A percentile compares a stretch with the other conserved stretches of the same genome.
phyloP scores from a whole-genome alignment of 306 rosid genomes.

The Abrus precatorius region DNA sequence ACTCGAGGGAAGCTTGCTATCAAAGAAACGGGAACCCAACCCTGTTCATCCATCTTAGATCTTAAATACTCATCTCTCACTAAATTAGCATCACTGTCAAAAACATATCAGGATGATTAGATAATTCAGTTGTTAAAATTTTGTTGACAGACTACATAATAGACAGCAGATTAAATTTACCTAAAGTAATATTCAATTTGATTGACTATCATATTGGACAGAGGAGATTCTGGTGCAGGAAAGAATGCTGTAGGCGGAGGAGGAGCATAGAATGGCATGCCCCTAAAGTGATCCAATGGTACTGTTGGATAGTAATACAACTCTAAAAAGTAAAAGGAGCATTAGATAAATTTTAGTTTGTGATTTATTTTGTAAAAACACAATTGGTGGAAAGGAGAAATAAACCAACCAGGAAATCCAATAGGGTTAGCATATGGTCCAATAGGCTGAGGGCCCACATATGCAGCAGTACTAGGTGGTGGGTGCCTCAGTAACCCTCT shows the following conservation, averaged over 20 bases:
- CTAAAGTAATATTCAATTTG: conserved; percentile 89
- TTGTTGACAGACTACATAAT: background rate
- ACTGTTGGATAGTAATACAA: conserved; percentile 60
- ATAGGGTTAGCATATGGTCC: conserved; percentile 59
- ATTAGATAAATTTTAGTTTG: conserved; percentile 28
- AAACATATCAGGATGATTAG: conserved; percentile 35
- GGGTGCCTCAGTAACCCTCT: conserved; percentile 64
- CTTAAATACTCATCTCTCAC: conserved; percentile 64
- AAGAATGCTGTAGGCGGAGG: conserved; percentile 58
- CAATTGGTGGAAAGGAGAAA: background rate
- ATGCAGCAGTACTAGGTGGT: conserved; percentile 57
- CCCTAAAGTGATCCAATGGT: conserved; percentile 65
- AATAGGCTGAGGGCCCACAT: conserved; percentile 56
- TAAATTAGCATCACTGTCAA: conserved; percentile 74
- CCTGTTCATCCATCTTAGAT: conserved; percentile 78
- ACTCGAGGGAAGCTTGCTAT: conserved; percentile 76
- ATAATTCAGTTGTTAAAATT: conserved; percentile 7
- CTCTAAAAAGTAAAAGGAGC: conserved; percentile 53
- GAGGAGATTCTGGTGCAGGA: conserved; percentile 63
- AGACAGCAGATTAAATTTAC: conserved; percentile 46
- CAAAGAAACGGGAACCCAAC: conserved; percentile 73
- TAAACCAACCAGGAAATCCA: conserved; percentile 65
- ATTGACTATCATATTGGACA: conserved; percentile 51
- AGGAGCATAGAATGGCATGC: conserved; percentile 63
- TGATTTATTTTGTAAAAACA: background rate